Conservation (phyloP, 495 filamentous ascomycete genomes). For the Stereocaulon alpinum region DNA sequence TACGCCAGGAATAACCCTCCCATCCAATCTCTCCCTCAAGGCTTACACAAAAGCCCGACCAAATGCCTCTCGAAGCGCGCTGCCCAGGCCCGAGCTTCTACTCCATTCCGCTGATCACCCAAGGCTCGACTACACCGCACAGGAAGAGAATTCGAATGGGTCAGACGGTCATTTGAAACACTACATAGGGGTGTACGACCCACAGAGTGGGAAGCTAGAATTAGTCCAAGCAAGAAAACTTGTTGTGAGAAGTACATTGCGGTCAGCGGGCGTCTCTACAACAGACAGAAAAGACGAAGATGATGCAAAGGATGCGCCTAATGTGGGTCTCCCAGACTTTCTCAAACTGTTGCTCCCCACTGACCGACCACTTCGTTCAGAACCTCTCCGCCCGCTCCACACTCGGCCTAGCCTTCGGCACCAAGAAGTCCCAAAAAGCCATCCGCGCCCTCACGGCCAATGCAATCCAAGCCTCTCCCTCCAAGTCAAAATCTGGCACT, state of each 20-base stretch:
- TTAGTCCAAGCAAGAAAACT: slow-evolving; percentile 68
- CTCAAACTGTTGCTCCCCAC: background rate
- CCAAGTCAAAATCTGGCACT: slow-evolving; percentile 26
- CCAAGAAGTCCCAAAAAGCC: slow-evolving; percentile 84
- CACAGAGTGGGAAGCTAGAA: slow-evolving; percentile 57
- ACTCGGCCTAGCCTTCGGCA: slow-evolving; percentile 85
- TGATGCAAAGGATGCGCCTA: slow-evolving; percentile 34
- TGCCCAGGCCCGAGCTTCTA: slow-evolving; percentile 52
- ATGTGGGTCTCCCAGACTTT: slow-evolving; percentile 22
- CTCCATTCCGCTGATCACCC: slow-evolving; percentile 67
- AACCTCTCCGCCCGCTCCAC: slow-evolving; percentile 43
- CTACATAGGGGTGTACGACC: slow-evolving; percentile 81
- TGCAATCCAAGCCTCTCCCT: slow-evolving; percentile 47
- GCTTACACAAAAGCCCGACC: slow-evolving; percentile 50
- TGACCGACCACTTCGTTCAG: background rate
- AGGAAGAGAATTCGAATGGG: slow-evolving; percentile 54
- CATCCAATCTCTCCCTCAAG: slow-evolving; percentile 46
- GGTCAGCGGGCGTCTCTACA: slow-evolving; percentile 36
- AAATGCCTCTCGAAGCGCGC: slow-evolving; percentile 25
- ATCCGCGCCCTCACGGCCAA: slow-evolving; percentile 68
- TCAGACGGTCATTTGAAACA: slow-evolving; percentile 62
- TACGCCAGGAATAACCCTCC: slow-evolving; percentile 54
- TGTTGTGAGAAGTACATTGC: slow-evolving; percentile 53
- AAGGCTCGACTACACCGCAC: slow-evolving; percentile 70
- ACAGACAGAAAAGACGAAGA: slow-evolving; percentile 31